A percentile compares a stretch with the other conserved stretches of the same genome.
Evolutionary conservation across 306 rosid genomes (phyloP).

Genomic region (Cucumis sativus): DNA sequence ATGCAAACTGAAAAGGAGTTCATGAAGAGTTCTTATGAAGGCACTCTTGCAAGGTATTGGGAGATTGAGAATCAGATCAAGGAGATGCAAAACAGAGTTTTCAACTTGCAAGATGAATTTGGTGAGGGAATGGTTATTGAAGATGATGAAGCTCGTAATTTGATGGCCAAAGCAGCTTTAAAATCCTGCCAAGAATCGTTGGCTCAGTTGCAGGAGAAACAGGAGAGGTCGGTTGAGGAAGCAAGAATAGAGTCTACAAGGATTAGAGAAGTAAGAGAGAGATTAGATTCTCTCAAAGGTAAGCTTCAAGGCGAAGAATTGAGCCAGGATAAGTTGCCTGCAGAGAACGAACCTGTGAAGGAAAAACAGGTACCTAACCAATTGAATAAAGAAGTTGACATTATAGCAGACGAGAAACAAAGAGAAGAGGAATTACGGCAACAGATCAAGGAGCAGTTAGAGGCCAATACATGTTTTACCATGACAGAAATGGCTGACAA

Average conservation of each 20-base stretch:
- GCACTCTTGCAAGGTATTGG: constrained; percentile 45
- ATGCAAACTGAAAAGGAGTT: constrained; percentile 91
- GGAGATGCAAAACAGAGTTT: constrained; percentile 56
- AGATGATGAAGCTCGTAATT: constrained; percentile 68
- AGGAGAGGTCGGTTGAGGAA: constrained; percentile 47
- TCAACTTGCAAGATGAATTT: constrained; percentile 64
- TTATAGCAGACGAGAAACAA: constrained; percentile 20
- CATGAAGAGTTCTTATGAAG: constrained; percentile 66
- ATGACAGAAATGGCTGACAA: constrained; percentile 77
- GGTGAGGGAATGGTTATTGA: constrained; percentile 73
- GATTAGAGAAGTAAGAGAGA: constrained; percentile 38
- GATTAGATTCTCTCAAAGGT: constrained; percentile 40
- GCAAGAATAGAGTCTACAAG: constrained; percentile 44
- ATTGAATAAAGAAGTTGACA: constrained; percentile 16
- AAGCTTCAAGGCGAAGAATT: constrained; percentile 22
- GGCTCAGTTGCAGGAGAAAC: constrained; percentile 44
- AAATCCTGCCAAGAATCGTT: constrained; percentile 68
- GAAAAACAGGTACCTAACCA: constrained; percentile 15
- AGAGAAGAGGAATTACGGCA: constrained; percentile 33
- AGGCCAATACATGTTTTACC: constrained; percentile 33
- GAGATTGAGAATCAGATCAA: constrained; percentile 63
- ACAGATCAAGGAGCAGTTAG: constrained; percentile 45
- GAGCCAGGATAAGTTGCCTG: constrained; percentile 11
- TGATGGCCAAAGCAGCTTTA: constrained; percentile 82
- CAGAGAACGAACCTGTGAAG: constrained; percentile 12